Evolutionary conservation across 805 yeast genomes (phyloP), one percentile per base, ranked within the genome.

Genomic region (Myxozyma nipponensis): DNA sequence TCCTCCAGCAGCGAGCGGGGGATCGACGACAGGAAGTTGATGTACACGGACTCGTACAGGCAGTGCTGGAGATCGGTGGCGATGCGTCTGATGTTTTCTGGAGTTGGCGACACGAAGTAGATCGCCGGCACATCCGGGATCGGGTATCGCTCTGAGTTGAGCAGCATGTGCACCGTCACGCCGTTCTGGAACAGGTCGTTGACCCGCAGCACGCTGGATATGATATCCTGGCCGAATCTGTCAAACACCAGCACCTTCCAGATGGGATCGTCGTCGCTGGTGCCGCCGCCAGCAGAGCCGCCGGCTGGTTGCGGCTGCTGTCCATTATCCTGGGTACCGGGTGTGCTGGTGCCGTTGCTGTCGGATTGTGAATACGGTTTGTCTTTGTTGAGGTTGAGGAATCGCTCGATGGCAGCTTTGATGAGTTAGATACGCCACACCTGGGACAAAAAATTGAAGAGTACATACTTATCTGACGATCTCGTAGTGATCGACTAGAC

Each of bases 241-340:
- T 93, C 99, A 58, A 93, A 75, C 3, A 93, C 79, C 43, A 93
- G 75, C 6, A 86, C 95, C 64, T 93, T 93, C 99, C 98, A 93
- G 25, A 83, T 75, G 47, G 86, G 75, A 57, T 83, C 88, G 59
- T 82, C 86, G 44, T 74, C 77, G 52, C 76, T 77, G 38, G 15
- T 35, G 21, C 19, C 15, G 21, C 42, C 23, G 17, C 38, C 39
- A 19, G 38, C 36, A 4, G 42, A 49, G 10, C 46, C 47, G 5
- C n/a, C n/a, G n/a, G n/a, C n/a, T 49, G 54, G 28, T 46, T 50
- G 6, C 40, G n/a, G 50, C 22, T 24, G 48, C 22, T n/a, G 55
- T 54, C 23, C 32, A 9, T 28, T 13, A 13, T 7, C 13, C 13
- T 28, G 32, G 7, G 7, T 7, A n/a, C 19, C 32, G 7, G 32